Percentiles rank a stretch among this genome's conserved stretches.
Evolutionary conservation across 441 rosid genomes (phyloP).

Genomic region (Viola pubescens): DNA sequence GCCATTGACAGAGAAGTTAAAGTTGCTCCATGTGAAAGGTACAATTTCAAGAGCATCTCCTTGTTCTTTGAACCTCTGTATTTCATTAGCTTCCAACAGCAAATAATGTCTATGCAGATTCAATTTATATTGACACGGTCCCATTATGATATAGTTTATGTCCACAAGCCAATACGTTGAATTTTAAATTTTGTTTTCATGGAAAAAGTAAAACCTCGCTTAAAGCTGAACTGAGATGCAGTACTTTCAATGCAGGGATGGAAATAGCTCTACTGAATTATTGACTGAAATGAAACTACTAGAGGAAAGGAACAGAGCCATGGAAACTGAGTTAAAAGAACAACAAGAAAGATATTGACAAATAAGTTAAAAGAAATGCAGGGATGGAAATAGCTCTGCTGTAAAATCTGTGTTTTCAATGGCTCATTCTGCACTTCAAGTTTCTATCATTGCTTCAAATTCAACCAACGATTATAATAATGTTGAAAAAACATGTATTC

Average conservation of each 20-base stretch:
- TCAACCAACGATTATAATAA: no score
- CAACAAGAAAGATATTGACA: constrained; percentile 83
- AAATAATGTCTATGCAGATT: neutral
- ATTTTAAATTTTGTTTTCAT: neutral
- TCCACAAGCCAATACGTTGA: neutral
- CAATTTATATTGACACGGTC: neutral
- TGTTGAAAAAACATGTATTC: no score
- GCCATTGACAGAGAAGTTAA: neutral
- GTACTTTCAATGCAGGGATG: constrained; percentile 27
- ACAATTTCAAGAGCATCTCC: constrained; percentile 16
- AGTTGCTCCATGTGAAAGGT: constrained; percentile 24
- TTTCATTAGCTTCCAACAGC: neutral
- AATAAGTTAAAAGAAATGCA: no score
- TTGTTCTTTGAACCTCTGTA: neutral
- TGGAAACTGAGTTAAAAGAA: constrained; percentile 72
- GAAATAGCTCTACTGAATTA: constrained; percentile 31
- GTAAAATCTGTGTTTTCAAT: no score
- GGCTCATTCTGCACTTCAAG: no score
- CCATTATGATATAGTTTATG: neutral
- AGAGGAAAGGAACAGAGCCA: constrained; percentile 48
- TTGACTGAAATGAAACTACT: constrained; percentile 35
- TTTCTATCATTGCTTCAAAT: no score
- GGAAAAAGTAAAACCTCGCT: constrained; percentile 12
- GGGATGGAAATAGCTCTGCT: no score
- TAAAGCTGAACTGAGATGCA: constrained; percentile 21